phyloP scores from a whole-genome alignment of 768 basidiomycete genomes.

The Pulveroboletus sp. region DNA sequence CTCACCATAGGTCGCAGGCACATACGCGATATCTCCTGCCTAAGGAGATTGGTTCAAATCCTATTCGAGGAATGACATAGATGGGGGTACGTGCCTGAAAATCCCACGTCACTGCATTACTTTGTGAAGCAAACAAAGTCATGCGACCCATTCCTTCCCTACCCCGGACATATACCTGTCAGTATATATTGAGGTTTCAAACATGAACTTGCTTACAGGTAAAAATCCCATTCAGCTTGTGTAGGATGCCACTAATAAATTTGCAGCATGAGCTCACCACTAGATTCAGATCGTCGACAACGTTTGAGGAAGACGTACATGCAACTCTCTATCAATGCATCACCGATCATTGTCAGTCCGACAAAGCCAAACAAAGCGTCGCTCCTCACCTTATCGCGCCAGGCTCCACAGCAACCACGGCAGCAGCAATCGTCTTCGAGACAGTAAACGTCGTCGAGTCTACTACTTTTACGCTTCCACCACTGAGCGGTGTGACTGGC shows the following conservation, averaged over 20 bases:
- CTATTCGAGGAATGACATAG: background rate
- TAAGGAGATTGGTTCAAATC: background rate
- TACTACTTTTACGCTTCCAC: conserved; percentile 57
- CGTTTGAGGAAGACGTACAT: conserved; percentile 41
- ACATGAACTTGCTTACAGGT: conserved; percentile 39
- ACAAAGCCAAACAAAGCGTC: background rate
- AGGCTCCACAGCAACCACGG: conserved; percentile 52
- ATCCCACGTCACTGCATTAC: conserved; percentile 57
- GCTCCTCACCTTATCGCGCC: conserved; percentile 52
- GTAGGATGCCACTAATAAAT: conserved; percentile 63
- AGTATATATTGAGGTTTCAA: background rate
- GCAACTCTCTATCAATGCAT: conserved; percentile 46
- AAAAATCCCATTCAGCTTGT: conserved; percentile 63
- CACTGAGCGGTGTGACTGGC: conserved; percentile 37
- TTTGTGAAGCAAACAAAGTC: conserved; percentile 53
- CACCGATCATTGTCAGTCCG: background rate
- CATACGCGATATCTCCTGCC: conserved; percentile 23
- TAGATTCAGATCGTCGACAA: no score
- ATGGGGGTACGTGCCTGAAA: conserved; percentile 39
- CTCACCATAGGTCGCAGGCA: conserved; percentile 15
- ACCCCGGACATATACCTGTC: background rate
- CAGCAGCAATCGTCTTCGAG: conserved; percentile 49
- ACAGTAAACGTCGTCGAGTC: conserved; percentile 53
- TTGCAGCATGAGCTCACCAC: background rate
- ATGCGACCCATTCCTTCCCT: conserved; percentile 55